Evolutionary conservation across 75 land plant species (phyloP).

Genomic region (Cunninghamia lanceolata): DNA sequence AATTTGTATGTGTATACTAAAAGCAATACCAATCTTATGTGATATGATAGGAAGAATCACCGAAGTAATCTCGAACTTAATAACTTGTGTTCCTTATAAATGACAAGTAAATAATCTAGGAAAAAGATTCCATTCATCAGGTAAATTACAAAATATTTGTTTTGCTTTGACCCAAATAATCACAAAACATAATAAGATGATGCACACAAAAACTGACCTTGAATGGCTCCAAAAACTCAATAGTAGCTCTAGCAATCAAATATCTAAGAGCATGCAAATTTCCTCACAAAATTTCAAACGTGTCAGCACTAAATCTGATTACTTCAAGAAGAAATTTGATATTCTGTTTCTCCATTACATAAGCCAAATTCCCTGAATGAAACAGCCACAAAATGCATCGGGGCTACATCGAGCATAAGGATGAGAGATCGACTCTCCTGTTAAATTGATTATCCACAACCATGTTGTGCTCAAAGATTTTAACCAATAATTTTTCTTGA

Average conservation of each 20-base stretch:
- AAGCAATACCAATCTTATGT: neutral
- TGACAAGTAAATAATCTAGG: neutral
- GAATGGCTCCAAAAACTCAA: neutral
- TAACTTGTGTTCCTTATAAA: neutral
- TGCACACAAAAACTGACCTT: neutral
- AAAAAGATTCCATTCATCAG: neutral
- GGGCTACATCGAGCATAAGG: neutral
- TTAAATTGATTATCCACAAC: neutral
- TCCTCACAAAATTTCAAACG: neutral
- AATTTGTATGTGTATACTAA: neutral
- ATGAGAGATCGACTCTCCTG: neutral
- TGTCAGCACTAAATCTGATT: neutral
- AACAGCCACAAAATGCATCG: neutral
- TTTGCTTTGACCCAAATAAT: neutral
- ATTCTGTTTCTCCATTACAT: neutral
- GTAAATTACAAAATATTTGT: neutral
- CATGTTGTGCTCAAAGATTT: neutral
- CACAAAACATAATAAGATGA: neutral
- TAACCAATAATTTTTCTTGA: neutral
- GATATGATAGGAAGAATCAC: neutral
- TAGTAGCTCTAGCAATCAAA: neutral
- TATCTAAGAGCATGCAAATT: neutral
- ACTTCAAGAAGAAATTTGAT: neutral
- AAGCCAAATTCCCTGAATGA: neutral
- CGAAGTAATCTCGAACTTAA: too few species aligned